Conservation (phyloP, 805 yeast species). For the Vanderwaltozyma yarrowii region DNA sequence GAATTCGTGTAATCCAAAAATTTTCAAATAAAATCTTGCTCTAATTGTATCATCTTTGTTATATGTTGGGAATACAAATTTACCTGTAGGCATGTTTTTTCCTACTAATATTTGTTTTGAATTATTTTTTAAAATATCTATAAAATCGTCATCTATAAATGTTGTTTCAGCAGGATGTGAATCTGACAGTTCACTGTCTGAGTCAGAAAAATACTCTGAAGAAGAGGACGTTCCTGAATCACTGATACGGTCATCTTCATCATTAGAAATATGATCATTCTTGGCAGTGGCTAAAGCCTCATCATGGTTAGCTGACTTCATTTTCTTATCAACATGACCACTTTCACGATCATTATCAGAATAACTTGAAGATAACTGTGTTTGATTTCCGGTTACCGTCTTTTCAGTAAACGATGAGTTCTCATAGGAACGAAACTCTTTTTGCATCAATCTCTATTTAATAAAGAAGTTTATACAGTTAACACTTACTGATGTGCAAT, state of each 20-base stretch:
- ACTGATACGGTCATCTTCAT: not conserved
- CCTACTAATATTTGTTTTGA: conserved; percentile 20
- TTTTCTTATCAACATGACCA: no score
- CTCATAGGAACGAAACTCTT: no score
- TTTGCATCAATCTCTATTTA: no score
- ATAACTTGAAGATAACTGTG: not conserved
- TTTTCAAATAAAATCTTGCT: conserved; percentile 46
- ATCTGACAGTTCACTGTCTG: no score
- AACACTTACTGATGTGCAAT: no score
- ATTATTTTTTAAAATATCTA: not conserved
- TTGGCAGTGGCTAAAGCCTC: no score
- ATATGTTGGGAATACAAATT: conserved; percentile 29
- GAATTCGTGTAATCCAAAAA: conserved; percentile 50
- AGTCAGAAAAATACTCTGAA: no score
- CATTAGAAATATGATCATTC: no score
- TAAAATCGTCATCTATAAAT: not conserved
- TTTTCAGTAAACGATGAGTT: not conserved
- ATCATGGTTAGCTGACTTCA: no score
- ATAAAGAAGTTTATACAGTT: no score
- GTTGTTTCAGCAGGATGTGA: no score
- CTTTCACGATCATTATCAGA: no score
- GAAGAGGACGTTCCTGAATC: not conserved
- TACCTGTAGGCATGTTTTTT: conserved; percentile 17
- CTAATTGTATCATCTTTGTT: conserved; percentile 36
- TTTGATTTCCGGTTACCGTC: not conserved